Conservation (phyloP, 495 filamentous ascomycete genomes). For the Penicillium roqueforti region DNA sequence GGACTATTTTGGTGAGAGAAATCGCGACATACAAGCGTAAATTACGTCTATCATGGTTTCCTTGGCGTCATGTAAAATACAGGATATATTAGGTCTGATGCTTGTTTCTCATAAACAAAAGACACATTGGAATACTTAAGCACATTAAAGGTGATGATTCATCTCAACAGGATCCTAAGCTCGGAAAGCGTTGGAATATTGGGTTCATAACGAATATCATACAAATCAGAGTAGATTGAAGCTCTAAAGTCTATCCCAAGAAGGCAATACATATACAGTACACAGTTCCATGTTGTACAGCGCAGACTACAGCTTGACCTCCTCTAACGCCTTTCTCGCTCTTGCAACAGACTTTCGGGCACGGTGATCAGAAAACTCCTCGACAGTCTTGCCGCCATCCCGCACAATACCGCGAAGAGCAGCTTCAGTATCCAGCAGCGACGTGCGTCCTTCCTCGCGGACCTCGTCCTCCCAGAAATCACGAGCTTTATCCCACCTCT, state of each 20-base stretch:
- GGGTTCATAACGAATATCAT: neutral
- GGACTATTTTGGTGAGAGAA: too few species aligned
- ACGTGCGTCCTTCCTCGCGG: slow-evolving; percentile 72
- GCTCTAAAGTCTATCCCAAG: slow-evolving; percentile 19
- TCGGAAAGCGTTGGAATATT: neutral
- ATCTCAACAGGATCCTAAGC: neutral
- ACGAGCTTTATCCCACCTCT: slow-evolving; percentile 68
- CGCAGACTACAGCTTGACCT: slow-evolving; percentile 26
- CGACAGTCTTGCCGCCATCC: slow-evolving; percentile 36
- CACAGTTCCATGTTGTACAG: neutral
- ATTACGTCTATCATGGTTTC: too few species aligned
- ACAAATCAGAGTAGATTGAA: slow-evolving; percentile 25
- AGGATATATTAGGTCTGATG: too few species aligned
- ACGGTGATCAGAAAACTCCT: slow-evolving; percentile 38
- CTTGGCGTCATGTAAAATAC: too few species aligned
- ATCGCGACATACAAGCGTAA: too few species aligned
- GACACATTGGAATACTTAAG: too few species aligned
- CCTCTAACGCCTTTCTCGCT: slow-evolving; percentile 53
- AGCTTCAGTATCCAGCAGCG: slow-evolving; percentile 65
- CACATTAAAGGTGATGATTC: too few species aligned
- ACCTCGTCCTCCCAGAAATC: slow-evolving; percentile 70
- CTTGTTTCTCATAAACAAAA: too few species aligned
- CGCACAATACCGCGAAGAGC: slow-evolving; percentile 55
- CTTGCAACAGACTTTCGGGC: slow-evolving; percentile 49
- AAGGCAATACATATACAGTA: slow-evolving; percentile 22